phyloP scores from a whole-genome alignment of 129 eudicot species.

The Pittosporum tobira region DNA sequence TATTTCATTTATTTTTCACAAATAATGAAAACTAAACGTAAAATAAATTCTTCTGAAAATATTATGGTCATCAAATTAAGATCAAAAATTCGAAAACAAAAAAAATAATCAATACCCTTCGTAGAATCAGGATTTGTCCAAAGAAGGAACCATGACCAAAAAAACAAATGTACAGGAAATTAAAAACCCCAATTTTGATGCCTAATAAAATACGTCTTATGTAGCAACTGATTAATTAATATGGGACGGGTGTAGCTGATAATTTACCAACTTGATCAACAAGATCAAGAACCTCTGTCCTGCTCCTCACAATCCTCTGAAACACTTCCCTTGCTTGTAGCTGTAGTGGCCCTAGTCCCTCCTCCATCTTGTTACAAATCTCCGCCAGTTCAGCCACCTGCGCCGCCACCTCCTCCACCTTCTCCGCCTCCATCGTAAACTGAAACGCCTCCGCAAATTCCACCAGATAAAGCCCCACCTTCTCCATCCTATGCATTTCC shows the following conservation, averaged over 20 bases:
- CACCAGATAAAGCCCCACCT: slow-evolving; percentile 31
- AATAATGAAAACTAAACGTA: no score
- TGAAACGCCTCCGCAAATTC: slow-evolving; percentile 47
- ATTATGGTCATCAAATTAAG: no score
- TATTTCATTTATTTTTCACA: no score
- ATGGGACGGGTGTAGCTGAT: slow-evolving; percentile 36
- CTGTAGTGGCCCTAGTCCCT: slow-evolving; percentile 58
- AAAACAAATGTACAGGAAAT: not conserved
- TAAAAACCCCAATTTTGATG: not conserved
- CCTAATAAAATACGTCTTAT: not conserved
- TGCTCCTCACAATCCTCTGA: slow-evolving; percentile 72
- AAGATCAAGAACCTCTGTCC: slow-evolving; percentile 59
- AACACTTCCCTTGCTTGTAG: slow-evolving; percentile 67
- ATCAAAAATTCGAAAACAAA: no score
- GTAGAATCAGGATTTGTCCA: no score
- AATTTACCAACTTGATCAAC: slow-evolving; percentile 64
- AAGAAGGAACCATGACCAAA: no score
- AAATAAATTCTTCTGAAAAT: no score
- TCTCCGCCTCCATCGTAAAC: slow-evolving; percentile 57
- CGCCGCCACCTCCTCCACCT: slow-evolving; percentile 50
- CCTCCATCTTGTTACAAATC: slow-evolving; percentile 63
- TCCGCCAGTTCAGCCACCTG: slow-evolving; percentile 63
- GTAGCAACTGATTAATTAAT: slow-evolving; percentile 10
- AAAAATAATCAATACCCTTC: no score
- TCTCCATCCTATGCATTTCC: slow-evolving; percentile 62